Percentiles rank a stretch among this genome's conserved stretches.
Conservation (phyloP, 768 basidiomycete genomes). For the Amanita polypyramis region DNA sequence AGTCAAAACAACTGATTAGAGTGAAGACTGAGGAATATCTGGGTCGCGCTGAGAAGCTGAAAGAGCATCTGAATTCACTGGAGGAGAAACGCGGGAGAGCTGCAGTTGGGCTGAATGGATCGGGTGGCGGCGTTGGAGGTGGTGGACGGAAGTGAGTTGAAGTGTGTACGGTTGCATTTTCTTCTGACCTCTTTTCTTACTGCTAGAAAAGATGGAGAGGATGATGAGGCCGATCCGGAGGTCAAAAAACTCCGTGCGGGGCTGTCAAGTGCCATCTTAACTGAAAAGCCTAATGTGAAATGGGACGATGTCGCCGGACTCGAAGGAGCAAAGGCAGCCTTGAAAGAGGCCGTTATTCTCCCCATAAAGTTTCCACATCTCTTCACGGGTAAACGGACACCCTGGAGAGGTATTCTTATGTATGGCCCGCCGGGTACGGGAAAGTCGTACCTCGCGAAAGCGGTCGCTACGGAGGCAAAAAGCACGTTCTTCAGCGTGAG, state of each 20-base stretch:
- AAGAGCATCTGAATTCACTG: conserved; percentile 60
- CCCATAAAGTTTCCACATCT: conserved; percentile 99
- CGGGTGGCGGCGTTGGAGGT: conserved; percentile 26
- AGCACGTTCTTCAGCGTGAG: conserved; percentile 98
- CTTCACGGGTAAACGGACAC: conserved; percentile 96
- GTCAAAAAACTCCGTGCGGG: conserved; percentile 94
- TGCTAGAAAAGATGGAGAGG: conserved; percentile 34
- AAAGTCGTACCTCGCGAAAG: conserved; percentile 94
- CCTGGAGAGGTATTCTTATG: conserved; percentile 91
- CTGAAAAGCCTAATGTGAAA: conserved; percentile 90
- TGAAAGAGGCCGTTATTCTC: conserved; percentile 98
- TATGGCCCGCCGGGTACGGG: conserved; percentile 99
- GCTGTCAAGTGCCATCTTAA: conserved; percentile 76
- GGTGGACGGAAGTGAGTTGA: conserved; percentile 33
- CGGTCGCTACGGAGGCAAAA: conserved; percentile 98
- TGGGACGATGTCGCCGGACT: conserved; percentile 99
- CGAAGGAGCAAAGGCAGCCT: conserved; percentile 86
- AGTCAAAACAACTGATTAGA: conserved; percentile 77
- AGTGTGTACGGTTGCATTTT: not conserved
- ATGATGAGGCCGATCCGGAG: conserved; percentile 82
- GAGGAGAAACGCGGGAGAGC: conserved; percentile 52
- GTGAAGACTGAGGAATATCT: conserved; percentile 89
- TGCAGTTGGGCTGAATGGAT: conserved; percentile 39
- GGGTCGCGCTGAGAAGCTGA: conserved; percentile 82
- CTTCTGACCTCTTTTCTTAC: not conserved